These are phyloP conservation scores for Kwoniella bestiolae DNA, from an alignment of 768 basidiomycete genomes.

Conservation along the genomic window DNA sequence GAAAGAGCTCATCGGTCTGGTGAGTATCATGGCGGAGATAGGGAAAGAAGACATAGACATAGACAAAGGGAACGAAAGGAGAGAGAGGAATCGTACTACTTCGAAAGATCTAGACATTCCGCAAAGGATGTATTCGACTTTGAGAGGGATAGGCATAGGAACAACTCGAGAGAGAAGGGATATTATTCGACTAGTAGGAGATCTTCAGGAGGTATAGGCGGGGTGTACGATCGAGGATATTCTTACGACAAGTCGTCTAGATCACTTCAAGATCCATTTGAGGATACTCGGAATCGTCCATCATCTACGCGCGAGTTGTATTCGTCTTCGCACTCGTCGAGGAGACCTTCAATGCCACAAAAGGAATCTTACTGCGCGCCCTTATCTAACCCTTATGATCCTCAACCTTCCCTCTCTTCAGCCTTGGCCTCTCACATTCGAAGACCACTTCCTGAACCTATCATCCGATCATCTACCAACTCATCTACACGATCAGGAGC, in stretches of 20 bases:
- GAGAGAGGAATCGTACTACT: not conserved
- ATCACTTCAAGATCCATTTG: too few relatives aligned
- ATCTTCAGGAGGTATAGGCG: constrained; percentile 20
- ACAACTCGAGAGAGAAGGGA: not conserved
- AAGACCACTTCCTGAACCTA: constrained; percentile 15
- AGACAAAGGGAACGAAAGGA: not conserved
- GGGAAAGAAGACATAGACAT: not conserved
- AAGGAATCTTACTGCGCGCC: constrained; percentile 14
- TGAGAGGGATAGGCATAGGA: not conserved
- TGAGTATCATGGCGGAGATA: not conserved
- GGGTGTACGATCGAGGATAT: constrained; percentile 7
- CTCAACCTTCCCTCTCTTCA: too few relatives aligned
- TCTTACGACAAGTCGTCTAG: not conserved
- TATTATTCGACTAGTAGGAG: constrained; percentile 14
- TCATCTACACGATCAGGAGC: not conserved
- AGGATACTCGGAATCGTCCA: not conserved
- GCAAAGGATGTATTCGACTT: not conserved
- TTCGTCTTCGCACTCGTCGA: not conserved
- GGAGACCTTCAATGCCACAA: constrained; percentile 4
- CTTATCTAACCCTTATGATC: constrained; percentile 17
- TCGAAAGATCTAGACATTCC: not conserved
- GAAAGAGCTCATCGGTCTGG: not conserved
- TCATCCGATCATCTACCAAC: constrained; percentile 11
- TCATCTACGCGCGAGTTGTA: not conserved
- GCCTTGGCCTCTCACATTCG: too few relatives aligned